phyloP scores from a whole-genome alignment of 805 yeast genomes.

The Schwanniomyces occidentalis region DNA sequence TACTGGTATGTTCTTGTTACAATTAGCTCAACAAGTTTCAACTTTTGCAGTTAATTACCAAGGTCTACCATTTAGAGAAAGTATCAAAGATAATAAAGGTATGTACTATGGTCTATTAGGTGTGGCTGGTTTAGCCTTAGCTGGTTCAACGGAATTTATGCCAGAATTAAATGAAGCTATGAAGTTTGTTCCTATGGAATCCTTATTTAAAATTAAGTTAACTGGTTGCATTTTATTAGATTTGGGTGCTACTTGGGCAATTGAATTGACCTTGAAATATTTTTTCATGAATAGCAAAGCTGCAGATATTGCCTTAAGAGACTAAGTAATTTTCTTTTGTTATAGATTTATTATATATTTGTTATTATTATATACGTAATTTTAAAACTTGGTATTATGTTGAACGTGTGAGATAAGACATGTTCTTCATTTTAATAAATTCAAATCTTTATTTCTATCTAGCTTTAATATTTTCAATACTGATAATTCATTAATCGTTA shows the following conservation, averaged over 20 bases:
- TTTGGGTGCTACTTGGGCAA: conserved; percentile 70
- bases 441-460: conserved; percentile 28
- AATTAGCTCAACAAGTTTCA: conserved; percentile 93
- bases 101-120: conserved; percentile 95
- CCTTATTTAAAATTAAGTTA: conserved; percentile 71
- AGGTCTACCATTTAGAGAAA: conserved; percentile 95
- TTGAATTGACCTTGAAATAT: conserved; percentile 78
- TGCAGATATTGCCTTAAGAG: conserved; percentile 77
- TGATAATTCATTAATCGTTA: conserved; percentile 21
- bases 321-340: conserved; percentile 7
- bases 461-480: conserved; percentile 27
- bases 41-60: conserved; percentile 97
- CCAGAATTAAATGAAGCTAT: conserved; percentile 93
- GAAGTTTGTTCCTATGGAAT: conserved; percentile 85
- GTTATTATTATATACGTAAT: conserved; percentile 1
- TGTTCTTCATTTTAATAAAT: conserved; percentile 12
- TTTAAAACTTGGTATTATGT: too few species aligned
- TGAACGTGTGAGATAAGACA: too few species aligned
- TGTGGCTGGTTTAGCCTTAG: conserved; percentile 82
- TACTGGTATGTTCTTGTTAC: conserved; percentile 93
- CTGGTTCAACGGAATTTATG: conserved; percentile 91
- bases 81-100: conserved; percentile 86
- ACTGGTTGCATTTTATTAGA: conserved; percentile 74
- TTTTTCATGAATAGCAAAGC: conserved; percentile 90
- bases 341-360: not conserved